Base-by-base conservation (phyloP, 768 basidiomycete species). In the Agaricus subrufescens region DNA sequence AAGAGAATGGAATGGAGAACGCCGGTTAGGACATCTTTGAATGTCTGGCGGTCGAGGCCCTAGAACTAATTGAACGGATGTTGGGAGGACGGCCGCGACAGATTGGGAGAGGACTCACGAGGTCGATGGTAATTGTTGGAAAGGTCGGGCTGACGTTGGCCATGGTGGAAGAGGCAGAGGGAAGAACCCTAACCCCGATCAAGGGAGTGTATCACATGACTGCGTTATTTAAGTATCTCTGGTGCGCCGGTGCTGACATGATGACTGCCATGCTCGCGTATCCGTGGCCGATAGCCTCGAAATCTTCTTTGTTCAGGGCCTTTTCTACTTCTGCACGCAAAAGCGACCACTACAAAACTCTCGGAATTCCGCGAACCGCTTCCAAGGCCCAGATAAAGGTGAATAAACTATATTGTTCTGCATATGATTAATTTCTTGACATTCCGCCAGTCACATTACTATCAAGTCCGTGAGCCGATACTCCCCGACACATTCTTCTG, bases 1-100 rank as follows among this genome's bases (percentile, higher is more conserved):
- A 94, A 93, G 14, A 93, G 73, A 47, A 93, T 86, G 0, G 89
- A 76, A 63, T 93, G 91, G n/a, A 94, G 77, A 51, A 91, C 75
- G 3, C 83, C 90, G 53, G 78, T 80, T 5, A 93, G 78, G 44
- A 86, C 87, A 60, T 92, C 90, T 67, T 84, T 86, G 38, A 82
- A 79, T 15, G 80, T 85, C 49, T 77, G 79, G 26, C 90, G 81
- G 68, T 92, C 91, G 49, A 92, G 74, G 45, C 83, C 75, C 90
- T 91, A 60, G 50, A 37, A 57, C 43, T 50, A 25, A 27, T 26
- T 19, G 46, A 50, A 57, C 49, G 54, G 47, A 58, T 45, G 51
- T 60, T 31, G 42, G 52, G 50, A 46, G 46, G 39, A 19, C 25
- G 25, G 58, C 14, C 15, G 9, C 4, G 19, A 9, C 37, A 14